Percentiles rank a stretch among this genome's conserved stretches.
Conservation (phyloP, 1,139 yeast genomes). For the Geotrichum candidum region DNA sequence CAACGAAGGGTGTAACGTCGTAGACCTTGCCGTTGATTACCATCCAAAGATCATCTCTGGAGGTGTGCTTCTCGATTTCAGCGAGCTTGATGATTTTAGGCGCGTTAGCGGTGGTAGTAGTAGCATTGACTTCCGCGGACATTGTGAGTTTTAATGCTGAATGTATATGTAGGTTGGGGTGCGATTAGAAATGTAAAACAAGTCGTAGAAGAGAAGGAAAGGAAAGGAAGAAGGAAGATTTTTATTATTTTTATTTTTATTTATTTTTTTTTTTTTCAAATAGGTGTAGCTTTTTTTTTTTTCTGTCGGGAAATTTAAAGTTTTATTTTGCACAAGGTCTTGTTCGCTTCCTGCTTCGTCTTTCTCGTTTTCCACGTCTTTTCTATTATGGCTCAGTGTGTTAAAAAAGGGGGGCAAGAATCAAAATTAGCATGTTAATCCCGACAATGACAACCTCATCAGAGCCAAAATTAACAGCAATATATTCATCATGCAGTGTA, state of each 20-base stretch:
- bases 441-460: neutral
- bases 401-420: too few species aligned
- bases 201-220: neutral
- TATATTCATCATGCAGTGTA: neutral
- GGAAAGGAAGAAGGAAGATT: too few species aligned
- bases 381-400: neutral
- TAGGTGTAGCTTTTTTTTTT: too few species aligned
- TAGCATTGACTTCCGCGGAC: neutral
- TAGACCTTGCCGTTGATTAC: conserved; percentile 87
- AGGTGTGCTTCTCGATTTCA: conserved; percentile 73
- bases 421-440: too few species aligned
- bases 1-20: conserved; percentile 74
- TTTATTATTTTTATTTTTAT: too few species aligned
- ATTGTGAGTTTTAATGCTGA: neutral
- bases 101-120: neutral
- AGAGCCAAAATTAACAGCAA: neutral
- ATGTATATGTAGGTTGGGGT: too few species aligned
- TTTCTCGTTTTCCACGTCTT: neutral
- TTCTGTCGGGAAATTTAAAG: neutral
- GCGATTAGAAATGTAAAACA: neutral
- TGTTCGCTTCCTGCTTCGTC: neutral
- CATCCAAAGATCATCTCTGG: conserved; percentile 80
- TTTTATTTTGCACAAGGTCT: neutral
- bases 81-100: conserved; percentile 48
- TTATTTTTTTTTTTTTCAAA: too few species aligned